Percentiles rank a stretch among this genome's conserved stretches.
These are phyloP conservation scores for Arthrobotrys conoides DNA, from an alignment of 2,329 filamentous ascomycete species.

Conservation along the genomic window DNA sequence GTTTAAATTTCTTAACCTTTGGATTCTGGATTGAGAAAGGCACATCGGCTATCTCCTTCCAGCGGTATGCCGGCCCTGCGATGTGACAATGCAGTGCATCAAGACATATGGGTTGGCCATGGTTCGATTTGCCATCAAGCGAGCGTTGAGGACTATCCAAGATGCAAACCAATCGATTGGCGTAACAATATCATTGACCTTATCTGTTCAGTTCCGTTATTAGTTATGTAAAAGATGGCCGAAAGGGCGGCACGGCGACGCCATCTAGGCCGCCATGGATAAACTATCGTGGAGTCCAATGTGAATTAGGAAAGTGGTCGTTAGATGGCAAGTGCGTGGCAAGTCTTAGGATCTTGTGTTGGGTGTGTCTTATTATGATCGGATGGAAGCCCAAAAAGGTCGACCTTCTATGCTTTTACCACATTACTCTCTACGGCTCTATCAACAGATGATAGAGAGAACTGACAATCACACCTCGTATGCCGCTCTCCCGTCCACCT, in stretches of 20 bases:
- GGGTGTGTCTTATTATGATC: constrained; percentile 35
- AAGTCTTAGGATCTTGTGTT: constrained; percentile 42
- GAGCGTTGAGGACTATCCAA: constrained; percentile 21
- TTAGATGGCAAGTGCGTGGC: constrained; percentile 35
- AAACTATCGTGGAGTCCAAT: constrained; percentile 33
- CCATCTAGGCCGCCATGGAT: constrained; percentile 49
- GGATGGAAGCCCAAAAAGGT: constrained; percentile 24
- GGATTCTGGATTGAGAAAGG: constrained; percentile 1
- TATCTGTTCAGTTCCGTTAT: constrained; percentile 28
- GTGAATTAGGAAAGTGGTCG: constrained; percentile 58
- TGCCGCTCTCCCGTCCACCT: constrained; percentile 55
- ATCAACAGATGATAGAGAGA: constrained; percentile 17
- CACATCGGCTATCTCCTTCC: constrained; percentile 23
- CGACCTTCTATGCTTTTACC: not conserved
- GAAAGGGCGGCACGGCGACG: constrained; percentile 40
- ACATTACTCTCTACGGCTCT: constrained; percentile 28
- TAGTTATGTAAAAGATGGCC: constrained; percentile 45
- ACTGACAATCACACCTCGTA: constrained; percentile 44
- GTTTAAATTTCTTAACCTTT: not conserved
- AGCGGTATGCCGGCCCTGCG: constrained; percentile 11
- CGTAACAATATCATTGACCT: constrained; percentile 10
- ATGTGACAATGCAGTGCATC: constrained; percentile 42
- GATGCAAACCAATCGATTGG: constrained; percentile 49
- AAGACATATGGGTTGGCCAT: constrained; percentile 36
- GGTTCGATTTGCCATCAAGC: constrained; percentile 51